phyloP scores from a whole-genome alignment of 2,329 filamentous ascomycete genomes.

The Cyanodermella asteris region DNA sequence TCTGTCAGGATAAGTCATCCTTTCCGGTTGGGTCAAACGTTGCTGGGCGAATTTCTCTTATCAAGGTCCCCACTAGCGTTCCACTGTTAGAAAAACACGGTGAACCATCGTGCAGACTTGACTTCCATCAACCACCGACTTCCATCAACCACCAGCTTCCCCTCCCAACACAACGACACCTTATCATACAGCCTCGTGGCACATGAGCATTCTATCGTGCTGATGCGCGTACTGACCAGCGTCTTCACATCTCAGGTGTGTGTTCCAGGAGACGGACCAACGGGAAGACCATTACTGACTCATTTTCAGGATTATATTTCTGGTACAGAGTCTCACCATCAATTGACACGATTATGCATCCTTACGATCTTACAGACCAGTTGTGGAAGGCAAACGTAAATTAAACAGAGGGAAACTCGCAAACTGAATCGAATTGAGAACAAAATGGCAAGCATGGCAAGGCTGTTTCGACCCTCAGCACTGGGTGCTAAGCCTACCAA shows the following conservation, averaged over 20 bases:
- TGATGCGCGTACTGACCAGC: constrained; percentile 71
- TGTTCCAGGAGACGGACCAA: constrained; percentile 5
- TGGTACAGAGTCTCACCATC: constrained; percentile 28
- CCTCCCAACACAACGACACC: too few species aligned
- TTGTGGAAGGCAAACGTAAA: constrained; percentile 30
- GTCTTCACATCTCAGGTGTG: constrained; percentile 61
- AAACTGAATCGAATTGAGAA: constrained; percentile 2
- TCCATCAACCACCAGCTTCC: too few species aligned
- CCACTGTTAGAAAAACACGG: constrained; percentile 1
- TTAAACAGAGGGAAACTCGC: constrained; percentile 17
- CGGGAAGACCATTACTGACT: constrained; percentile 13
- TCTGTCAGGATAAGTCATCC: too few species aligned
- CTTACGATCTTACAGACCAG: constrained; percentile 21
- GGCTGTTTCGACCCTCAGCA: too few species aligned
- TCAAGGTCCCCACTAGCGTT: too few species aligned
- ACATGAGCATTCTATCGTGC: too few species aligned
- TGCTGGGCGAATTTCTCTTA: too few species aligned
- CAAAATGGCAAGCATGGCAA: too few species aligned
- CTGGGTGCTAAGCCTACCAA: too few species aligned
- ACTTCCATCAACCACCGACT: background rate
- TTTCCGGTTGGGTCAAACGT: too few species aligned
- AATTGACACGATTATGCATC: constrained; percentile 23
- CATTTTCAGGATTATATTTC: constrained; percentile 47
- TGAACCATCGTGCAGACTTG: constrained; percentile 1
- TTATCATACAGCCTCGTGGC: constrained; percentile 9